Evolutionary conservation across 2,329 filamentous ascomycete genomes (phyloP).

Genomic region (Trichoderma brevicompactum): DNA sequence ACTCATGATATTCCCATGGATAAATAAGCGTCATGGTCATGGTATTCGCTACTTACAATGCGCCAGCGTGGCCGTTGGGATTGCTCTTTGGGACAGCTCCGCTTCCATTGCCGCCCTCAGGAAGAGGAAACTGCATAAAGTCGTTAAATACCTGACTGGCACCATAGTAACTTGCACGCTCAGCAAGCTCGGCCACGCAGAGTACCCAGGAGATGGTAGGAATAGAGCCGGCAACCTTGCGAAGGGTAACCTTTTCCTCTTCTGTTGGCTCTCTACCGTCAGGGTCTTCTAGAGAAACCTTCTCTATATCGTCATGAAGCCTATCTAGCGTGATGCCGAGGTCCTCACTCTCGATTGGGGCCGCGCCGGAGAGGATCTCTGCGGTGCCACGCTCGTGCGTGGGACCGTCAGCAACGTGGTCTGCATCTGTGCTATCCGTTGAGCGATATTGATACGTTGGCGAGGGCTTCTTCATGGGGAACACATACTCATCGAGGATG

Average conservation of each 20-base stretch:
- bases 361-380: slow-evolving; percentile 22
- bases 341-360: slow-evolving; percentile 18
- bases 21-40: background rate
- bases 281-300: background rate
- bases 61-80: slow-evolving; percentile 28
- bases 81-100: slow-evolving; percentile 28
- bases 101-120: slow-evolving; percentile 20
- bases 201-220: slow-evolving; percentile 28
- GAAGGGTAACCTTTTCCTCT: slow-evolving; percentile 20
- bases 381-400: slow-evolving; percentile 21
- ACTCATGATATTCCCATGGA: background rate
- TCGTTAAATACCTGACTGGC: slow-evolving; percentile 27
- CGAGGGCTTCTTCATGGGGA: too few species aligned
- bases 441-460: background rate
- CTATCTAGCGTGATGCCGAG: background rate
- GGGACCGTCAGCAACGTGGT: slow-evolving; percentile 23
- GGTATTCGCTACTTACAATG: slow-evolving; percentile 22
- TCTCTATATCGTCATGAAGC: slow-evolving; percentile 12
- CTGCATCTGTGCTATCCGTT: slow-evolving; percentile 15
- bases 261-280: slow-evolving; percentile 25
- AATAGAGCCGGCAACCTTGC: slow-evolving; percentile 26
- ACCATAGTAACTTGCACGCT: slow-evolving; percentile 29
- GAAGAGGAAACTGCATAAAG: slow-evolving; percentile 30
- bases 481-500: slow-evolving; percentile 14
- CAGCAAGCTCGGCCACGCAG: slow-evolving; percentile 27